Evolutionary conservation across 2,329 filamentous ascomycete species (phyloP).

Genomic region (Pseudonectria foliicola): DNA sequence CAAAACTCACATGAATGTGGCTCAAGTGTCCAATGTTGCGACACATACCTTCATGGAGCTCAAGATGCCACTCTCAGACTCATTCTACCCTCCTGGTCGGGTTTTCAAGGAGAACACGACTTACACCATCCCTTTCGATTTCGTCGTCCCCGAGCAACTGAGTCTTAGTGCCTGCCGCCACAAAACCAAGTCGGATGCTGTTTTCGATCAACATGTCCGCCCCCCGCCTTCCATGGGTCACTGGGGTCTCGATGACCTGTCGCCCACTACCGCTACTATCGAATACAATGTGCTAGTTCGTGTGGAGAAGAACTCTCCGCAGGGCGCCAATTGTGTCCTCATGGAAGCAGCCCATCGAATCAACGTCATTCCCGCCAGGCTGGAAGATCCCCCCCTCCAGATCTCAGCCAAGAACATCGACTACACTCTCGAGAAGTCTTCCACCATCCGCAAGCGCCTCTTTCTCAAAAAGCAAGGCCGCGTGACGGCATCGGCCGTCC

Average conservation of each 20-base stretch:
- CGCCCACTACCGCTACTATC: constrained; percentile 38
- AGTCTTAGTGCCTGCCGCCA: constrained; percentile 42
- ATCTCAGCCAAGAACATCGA: not conserved
- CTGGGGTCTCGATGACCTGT: constrained; percentile 39
- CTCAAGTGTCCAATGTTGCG: constrained; percentile 29
- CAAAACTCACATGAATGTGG: constrained; percentile 33
- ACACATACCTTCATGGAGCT: constrained; percentile 40
- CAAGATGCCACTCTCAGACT: constrained; percentile 35
- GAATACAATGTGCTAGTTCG: constrained; percentile 26
- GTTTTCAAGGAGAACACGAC: constrained; percentile 32
- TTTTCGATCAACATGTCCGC: constrained; percentile 36
- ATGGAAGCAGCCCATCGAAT: not conserved
- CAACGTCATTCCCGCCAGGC: not conserved
- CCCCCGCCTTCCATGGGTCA: constrained; percentile 35
- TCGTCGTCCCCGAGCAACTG: constrained; percentile 40
- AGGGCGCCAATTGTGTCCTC: not conserved
- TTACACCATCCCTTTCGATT: constrained; percentile 40
- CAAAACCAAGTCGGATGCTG: constrained; percentile 25
- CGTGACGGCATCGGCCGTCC: not conserved
- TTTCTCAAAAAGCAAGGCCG: not conserved
- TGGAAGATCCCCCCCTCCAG: not conserved
- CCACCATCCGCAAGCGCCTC: not conserved
- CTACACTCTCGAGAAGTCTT: not conserved
- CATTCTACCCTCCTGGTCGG: constrained; percentile 33
- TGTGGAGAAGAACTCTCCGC: constrained; percentile 27